Conservation (phyloP, 2,329 filamentous ascomycete genomes). For the Chaetomiaceae sp. region DNA sequence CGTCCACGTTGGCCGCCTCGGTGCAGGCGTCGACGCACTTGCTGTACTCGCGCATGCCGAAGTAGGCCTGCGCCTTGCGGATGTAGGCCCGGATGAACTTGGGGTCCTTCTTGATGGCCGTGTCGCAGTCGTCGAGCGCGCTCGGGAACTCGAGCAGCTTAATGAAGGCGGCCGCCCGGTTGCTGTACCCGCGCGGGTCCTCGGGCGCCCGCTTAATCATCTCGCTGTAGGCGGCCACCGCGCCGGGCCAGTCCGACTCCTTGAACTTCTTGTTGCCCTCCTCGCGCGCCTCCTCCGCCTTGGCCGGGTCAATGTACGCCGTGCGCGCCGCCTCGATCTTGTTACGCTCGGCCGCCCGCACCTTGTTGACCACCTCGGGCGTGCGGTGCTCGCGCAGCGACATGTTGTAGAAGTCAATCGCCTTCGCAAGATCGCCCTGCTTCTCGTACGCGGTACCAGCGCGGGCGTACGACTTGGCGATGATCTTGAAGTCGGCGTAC, state of each 20-base stretch:
- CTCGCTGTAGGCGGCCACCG: conserved; percentile 88
- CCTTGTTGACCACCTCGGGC: conserved; percentile 86
- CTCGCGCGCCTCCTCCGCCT: conserved; percentile 92
- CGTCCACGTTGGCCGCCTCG: conserved; percentile 72
- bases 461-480: conserved; percentile 95
- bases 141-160: conserved; percentile 95
- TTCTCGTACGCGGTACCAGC: conserved; percentile 95
- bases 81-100: conserved; percentile 95
- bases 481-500: conserved; percentile 94
- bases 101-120: conserved; percentile 82
- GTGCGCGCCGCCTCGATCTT: conserved; percentile 70
- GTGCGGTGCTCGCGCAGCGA: conserved; percentile 96
- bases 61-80: conserved; percentile 90
- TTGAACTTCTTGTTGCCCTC: conserved; percentile 97
- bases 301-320: conserved; percentile 81
- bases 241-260: conserved; percentile 88
- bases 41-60: conserved; percentile 97
- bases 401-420: conserved; percentile 85
- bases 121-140: conserved; percentile 86
- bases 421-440: conserved; percentile 68
- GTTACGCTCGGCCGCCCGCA: conserved; percentile 81
- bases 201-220: conserved; percentile 95
- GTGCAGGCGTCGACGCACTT: conserved; percentile 86
- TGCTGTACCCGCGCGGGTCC: conserved; percentile 91
- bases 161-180: conserved; percentile 92